These are phyloP conservation scores for Leptographium lundbergii DNA, from an alignment of 2,329 filamentous ascomycete species.

Conservation along the genomic window DNA sequence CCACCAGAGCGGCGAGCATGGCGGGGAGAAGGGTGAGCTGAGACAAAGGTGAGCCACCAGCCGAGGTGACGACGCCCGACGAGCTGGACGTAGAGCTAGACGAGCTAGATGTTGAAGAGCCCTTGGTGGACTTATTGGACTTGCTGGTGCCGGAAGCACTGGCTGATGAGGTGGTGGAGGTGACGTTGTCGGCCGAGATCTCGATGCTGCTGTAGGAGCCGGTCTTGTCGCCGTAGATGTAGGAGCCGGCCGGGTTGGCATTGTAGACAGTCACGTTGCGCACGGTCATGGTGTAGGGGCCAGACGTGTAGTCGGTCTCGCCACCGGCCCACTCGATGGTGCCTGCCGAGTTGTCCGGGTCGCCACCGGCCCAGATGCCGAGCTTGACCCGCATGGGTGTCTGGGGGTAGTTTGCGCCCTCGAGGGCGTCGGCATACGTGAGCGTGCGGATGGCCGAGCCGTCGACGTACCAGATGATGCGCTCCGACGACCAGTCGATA, in stretches of 20 bases:
- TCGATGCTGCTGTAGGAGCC: constrained; percentile 7
- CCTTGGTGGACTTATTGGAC: background rate
- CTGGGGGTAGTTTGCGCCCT: constrained; percentile 39
- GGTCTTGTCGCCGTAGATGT: constrained; percentile 6
- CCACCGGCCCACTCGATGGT: constrained; percentile 11
- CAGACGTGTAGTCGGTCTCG: constrained; percentile 6
- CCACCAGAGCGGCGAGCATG: background rate
- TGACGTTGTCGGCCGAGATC: background rate
- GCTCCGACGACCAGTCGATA: constrained; percentile 40
- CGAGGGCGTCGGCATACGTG: constrained; percentile 30
- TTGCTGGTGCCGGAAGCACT: background rate
- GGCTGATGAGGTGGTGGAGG: background rate
- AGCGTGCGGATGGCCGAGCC: constrained; percentile 37
- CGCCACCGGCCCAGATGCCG: constrained; percentile 28
- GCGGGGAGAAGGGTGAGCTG: background rate
- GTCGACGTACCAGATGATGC: constrained; percentile 43
- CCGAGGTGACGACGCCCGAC: background rate
- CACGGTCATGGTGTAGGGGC: constrained; percentile 8
- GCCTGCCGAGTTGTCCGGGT: constrained; percentile 5
- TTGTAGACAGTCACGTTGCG: constrained; percentile 8
- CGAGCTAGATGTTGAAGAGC: background rate
- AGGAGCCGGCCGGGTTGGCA: constrained; percentile 4
- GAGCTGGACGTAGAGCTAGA: background rate
- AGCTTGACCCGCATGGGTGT: constrained; percentile 41
- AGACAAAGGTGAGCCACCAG: background rate